phyloP scores from a whole-genome alignment of 192 early-diverging fungal genomes.

The Coemansia erecta region DNA sequence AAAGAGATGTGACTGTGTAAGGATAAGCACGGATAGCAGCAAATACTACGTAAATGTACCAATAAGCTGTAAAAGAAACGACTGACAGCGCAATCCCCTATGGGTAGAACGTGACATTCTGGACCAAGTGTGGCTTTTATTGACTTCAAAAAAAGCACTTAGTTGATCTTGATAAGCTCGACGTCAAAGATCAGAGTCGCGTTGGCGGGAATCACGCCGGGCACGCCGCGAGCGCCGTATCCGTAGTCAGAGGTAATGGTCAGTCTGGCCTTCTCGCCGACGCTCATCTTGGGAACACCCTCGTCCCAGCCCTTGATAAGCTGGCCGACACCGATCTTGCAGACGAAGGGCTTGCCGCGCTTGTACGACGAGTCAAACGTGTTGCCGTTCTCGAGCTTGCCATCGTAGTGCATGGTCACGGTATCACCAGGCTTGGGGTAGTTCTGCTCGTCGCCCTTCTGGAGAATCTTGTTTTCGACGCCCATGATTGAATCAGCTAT shows the following conservation, averaged over 20 bases:
- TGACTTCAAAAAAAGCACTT: conserved; percentile 11
- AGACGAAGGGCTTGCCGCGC: conserved; percentile 81
- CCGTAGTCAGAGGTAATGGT: conserved; percentile 80
- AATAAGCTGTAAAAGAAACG: too few species aligned
- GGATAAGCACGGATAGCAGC: too few species aligned
- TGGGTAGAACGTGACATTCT: too few species aligned
- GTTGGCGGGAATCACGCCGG: conserved; percentile 77
- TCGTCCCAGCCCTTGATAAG: conserved; percentile 88
- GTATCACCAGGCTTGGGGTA: conserved; percentile 62
- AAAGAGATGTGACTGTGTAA: too few species aligned
- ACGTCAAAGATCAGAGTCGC: conserved; percentile 84
- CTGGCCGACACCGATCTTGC: conserved; percentile 87
- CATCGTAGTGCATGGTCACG: conserved; percentile 71
- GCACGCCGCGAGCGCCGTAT: conserved; percentile 76
- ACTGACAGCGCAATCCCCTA: too few species aligned
- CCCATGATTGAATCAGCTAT: conserved; percentile 20
- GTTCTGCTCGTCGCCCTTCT: conserved; percentile 23
- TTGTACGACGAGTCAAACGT: conserved; percentile 89
- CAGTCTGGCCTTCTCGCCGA: conserved; percentile 85
- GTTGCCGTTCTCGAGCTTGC: conserved; percentile 60
- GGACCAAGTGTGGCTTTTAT: neutral
- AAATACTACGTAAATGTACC: too few species aligned
- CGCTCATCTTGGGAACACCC: conserved; percentile 92
- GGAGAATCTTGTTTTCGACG: conserved; percentile 28
- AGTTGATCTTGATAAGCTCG: conserved; percentile 67